phyloP scores from a whole-genome alignment of 1,284 basidiomycete genomes.

The Melampsora americana region DNA sequence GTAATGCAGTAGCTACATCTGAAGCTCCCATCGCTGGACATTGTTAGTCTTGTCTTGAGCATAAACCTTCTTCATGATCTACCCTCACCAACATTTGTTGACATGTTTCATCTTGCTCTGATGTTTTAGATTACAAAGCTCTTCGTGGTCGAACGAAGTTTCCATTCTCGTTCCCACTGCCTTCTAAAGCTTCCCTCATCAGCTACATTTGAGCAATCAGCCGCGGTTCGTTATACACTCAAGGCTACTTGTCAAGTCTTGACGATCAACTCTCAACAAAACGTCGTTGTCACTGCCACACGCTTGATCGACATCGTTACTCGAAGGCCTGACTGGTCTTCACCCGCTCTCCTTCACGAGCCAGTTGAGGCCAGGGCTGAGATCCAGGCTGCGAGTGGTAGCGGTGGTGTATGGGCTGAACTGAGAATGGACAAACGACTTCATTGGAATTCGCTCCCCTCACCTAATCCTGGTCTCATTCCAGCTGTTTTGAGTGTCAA shows the following conservation, averaged over 20 bases:
- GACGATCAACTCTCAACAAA: conserved; percentile 44
- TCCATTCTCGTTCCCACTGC: conserved; percentile 49
- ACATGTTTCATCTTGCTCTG: conserved; percentile 22
- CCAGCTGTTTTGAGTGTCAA: conserved; percentile 36
- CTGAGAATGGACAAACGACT: conserved; percentile 29
- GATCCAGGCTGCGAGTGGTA: conserved; percentile 44
- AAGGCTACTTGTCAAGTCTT: conserved; percentile 47
- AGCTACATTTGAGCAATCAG: conserved; percentile 48
- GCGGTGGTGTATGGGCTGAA: conserved; percentile 41
- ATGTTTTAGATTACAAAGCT: conserved; percentile 48
- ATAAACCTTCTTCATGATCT: background rate
- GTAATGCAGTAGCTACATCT: conserved; percentile 48
- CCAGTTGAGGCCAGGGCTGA: conserved; percentile 48
- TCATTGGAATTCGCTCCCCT: conserved; percentile 8
- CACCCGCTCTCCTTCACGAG: conserved; percentile 16
- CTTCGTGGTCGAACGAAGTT: conserved; percentile 51
- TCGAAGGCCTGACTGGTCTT: conserved; percentile 40
- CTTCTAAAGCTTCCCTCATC: conserved; percentile 49
- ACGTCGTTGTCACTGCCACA: conserved; percentile 43
- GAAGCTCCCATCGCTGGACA: conserved; percentile 43
- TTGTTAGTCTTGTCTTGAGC: conserved; percentile 9
- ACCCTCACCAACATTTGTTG: background rate
- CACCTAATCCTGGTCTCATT: conserved; percentile 25
- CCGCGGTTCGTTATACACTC: conserved; percentile 48
- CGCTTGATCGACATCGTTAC: conserved; percentile 44